Base-by-base conservation (phyloP, 331 rosid species). In the Pyracantha coccinea region DNA sequence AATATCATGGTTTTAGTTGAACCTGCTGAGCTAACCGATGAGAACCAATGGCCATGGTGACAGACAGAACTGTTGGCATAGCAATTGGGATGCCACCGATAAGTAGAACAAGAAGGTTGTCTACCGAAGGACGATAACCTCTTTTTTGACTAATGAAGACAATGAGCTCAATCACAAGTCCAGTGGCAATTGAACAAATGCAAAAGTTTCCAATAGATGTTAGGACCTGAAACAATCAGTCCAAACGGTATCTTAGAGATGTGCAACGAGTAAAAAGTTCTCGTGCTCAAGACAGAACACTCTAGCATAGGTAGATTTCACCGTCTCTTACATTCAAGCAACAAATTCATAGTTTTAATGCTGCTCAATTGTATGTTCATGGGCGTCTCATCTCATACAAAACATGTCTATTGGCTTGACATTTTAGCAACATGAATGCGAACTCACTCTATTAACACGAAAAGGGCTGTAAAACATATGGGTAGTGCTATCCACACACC, bases 51-150 rank as follows among this genome's bases (percentile, higher is more conserved):
- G 96, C 92, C 92, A 90, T 86, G 31, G 92, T 88, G 38, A 88
- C 93, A 14, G 92, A 86, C 83, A 88, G 77, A 64, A 88, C 96
- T 12, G 92, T 90, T 2, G 96, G 92, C 92, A 90, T 89, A 64
- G 95, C 92, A 58, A 89, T 89, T 7, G 92, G 92, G 23, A 89
- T 85, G 75, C 95, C 92, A 6, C 95, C 95, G 9, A 89, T 89
- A 75, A 89, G 85, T 45, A 89, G 89, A 41, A 89, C 92, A 29
- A 89, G 80, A 31, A 89, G 86, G 76, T 89, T 89, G 81, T 87
- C 95, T 28, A 89, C 84, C 44, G 88, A 87, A n/a, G 85, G 75
- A 54, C 95, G 79, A 41, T 89, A 89, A 9, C 1, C 1, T n/a
- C 58, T 59, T 10, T 4, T 24, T 73, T 72, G 32, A 79, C 32